phyloP scores from a whole-genome alignment of 2,329 filamentous ascomycete species.

The Stachybotrys elegans region DNA sequence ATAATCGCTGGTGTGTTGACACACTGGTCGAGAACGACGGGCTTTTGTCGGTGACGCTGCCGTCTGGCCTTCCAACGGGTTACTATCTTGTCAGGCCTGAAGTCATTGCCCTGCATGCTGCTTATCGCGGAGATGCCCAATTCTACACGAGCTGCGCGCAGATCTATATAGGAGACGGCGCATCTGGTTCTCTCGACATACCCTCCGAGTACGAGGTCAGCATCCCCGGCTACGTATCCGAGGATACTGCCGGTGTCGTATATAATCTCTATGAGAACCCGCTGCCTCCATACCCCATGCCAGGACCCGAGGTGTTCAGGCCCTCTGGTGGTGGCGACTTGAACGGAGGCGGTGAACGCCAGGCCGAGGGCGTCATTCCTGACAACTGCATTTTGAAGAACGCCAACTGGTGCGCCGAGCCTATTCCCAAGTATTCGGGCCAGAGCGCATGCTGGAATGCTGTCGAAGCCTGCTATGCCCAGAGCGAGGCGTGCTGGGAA shows the following conservation, averaged over 20 bases:
- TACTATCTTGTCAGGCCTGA: constrained; percentile 70
- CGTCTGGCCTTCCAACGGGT: constrained; percentile 55
- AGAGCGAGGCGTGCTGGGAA: constrained; percentile 55
- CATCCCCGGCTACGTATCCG: constrained; percentile 62
- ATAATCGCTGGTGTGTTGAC: constrained; percentile 64
- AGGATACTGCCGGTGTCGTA: constrained; percentile 47
- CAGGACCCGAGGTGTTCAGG: constrained; percentile 46
- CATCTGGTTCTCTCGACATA: constrained; percentile 39
- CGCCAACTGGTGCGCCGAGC: constrained; percentile 66
- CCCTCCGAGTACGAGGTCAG: constrained; percentile 46
- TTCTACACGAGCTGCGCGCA: constrained; percentile 72
- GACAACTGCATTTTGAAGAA: constrained; percentile 57
- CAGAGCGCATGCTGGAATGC: constrained; percentile 53
- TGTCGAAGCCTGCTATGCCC: constrained; percentile 51
- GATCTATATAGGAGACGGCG: constrained; percentile 51
- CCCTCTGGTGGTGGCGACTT: constrained; percentile 22
- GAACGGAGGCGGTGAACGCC: constrained; percentile 13
- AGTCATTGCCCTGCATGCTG: constrained; percentile 63
- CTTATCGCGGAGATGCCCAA: constrained; percentile 56
- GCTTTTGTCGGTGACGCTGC: constrained; percentile 57
- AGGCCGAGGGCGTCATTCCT: constrained; percentile 47
- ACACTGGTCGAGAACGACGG: constrained; percentile 61
- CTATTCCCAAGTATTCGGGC: constrained; percentile 51
- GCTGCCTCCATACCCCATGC: constrained; percentile 47
- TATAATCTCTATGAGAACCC: constrained; percentile 59